Percentiles rank a stretch among this genome's conserved stretches.
Evolutionary conservation across 352 stramenopile genomes (phyloP).

Genomic region (Phytophthora pseudosyringae): DNA sequence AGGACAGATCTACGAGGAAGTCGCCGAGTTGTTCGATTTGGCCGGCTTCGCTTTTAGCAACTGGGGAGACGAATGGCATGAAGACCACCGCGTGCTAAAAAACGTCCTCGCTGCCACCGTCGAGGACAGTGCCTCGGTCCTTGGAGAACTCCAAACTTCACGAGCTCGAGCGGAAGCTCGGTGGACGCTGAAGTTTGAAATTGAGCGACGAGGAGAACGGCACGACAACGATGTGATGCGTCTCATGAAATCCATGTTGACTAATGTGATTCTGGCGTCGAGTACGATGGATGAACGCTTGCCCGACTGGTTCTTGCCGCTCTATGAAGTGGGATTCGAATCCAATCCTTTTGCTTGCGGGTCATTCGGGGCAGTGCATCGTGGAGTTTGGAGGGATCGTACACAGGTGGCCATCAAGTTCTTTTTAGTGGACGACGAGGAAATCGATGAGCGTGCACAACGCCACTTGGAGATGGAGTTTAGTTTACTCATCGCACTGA

Average conservation of each 20-base stretch:
- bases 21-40: background rate
- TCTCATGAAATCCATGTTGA: background rate
- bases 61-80: conserved; percentile 4
- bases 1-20: background rate
- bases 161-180: conserved; percentile 15
- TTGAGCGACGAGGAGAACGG: conserved; percentile 6
- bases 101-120: background rate
- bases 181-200: conserved; percentile 19
- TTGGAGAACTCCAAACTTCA: conserved; percentile 9
- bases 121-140: background rate
- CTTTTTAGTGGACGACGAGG: conserved; percentile 10
- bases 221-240: background rate
- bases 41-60: background rate
- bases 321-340: conserved; percentile 23
- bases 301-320: background rate
- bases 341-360: background rate
- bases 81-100: conserved; percentile 6
- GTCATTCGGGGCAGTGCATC: conserved; percentile 26
- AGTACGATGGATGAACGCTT: too few relatives aligned
- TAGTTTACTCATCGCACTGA: conserved; percentile 17
- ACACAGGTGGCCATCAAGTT: conserved; percentile 35
- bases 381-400: background rate
- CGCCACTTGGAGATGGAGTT: background rate
- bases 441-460: background rate
- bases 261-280: background rate